phyloP scores from a whole-genome alignment of 2,329 filamentous ascomycete genomes.

The Cucurbitaria berberidis region DNA sequence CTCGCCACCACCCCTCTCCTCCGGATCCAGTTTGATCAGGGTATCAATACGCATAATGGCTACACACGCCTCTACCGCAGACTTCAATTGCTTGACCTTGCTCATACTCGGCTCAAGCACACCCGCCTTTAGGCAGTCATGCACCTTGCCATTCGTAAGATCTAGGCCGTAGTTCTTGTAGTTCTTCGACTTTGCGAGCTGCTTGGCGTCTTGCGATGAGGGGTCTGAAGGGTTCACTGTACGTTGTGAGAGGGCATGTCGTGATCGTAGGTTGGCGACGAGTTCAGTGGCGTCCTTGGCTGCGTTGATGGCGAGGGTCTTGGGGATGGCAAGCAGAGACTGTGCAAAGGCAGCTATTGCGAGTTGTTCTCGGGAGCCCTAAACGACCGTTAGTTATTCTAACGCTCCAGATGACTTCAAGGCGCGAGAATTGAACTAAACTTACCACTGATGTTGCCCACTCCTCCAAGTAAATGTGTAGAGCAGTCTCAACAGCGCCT shows the following conservation, averaged over 20 bases:
- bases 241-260: constrained; percentile 92
- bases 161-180: constrained; percentile 99
- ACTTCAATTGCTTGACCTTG: constrained; percentile 98
- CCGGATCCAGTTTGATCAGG: constrained; percentile 95
- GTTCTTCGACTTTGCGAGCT: constrained; percentile 88
- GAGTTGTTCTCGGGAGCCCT: constrained; percentile 92
- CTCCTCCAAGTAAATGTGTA: constrained; percentile 99
- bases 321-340: constrained; percentile 90
- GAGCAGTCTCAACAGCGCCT: constrained; percentile 95
- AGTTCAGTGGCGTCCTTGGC: constrained; percentile 96
- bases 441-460: constrained; percentile 91
- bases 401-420: not conserved
- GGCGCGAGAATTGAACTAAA: constrained; percentile 18
- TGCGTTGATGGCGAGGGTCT: constrained; percentile 95
- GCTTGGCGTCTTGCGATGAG: constrained; percentile 78
- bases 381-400: constrained; percentile 9
- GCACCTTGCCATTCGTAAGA: constrained; percentile 84
- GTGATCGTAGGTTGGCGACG: constrained; percentile 90
- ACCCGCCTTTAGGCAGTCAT: constrained; percentile 92
- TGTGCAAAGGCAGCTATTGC: constrained; percentile 98
- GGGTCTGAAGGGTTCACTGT: constrained; percentile 71
- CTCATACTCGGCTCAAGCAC: constrained; percentile 97
- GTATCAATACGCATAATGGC: constrained; percentile 99
- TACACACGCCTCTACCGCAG: constrained; percentile 96
- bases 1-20: constrained; percentile 71